phyloP scores from a whole-genome alignment of 1,139 yeast species.

The Candida sanyaensis region DNA sequence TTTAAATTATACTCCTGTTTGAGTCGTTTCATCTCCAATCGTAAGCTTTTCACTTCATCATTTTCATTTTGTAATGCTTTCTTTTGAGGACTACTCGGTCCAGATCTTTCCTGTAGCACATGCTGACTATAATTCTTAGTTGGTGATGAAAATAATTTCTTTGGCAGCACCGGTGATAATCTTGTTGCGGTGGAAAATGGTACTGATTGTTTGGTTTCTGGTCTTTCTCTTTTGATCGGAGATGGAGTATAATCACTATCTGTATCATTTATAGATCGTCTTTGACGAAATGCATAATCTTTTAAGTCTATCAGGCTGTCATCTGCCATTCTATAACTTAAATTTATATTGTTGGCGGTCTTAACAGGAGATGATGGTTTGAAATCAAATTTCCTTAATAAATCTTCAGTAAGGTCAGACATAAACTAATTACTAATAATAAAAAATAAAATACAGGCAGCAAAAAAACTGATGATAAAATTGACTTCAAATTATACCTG shows the following conservation, averaged over 20 bases:
- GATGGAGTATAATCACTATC: background rate
- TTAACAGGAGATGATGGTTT: background rate
- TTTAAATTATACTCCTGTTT: background rate
- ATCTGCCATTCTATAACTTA: constrained; percentile 3
- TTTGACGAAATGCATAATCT: background rate
- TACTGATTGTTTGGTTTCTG: background rate
- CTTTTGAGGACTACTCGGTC: constrained; percentile 6
- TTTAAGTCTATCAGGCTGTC: constrained; percentile 4
- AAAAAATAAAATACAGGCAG: background rate
- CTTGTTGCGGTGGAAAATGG: background rate
- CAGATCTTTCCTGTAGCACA: constrained; percentile 4
- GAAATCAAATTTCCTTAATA: background rate
- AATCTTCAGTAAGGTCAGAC: background rate
- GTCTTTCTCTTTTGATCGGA: background rate
- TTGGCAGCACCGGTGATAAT: constrained; percentile 4
- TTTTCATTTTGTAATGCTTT: background rate
- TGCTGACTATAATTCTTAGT: constrained; percentile 6
- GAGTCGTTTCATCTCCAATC: background rate
- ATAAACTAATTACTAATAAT: background rate
- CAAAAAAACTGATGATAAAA: background rate
- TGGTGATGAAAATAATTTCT: constrained; percentile 5
- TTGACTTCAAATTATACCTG: no score
- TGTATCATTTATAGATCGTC: background rate
- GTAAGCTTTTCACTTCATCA: background rate
- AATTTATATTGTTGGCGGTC: background rate